Conservation (phyloP, 148 eudicot genomes). For the Nyssa sinensis region DNA sequence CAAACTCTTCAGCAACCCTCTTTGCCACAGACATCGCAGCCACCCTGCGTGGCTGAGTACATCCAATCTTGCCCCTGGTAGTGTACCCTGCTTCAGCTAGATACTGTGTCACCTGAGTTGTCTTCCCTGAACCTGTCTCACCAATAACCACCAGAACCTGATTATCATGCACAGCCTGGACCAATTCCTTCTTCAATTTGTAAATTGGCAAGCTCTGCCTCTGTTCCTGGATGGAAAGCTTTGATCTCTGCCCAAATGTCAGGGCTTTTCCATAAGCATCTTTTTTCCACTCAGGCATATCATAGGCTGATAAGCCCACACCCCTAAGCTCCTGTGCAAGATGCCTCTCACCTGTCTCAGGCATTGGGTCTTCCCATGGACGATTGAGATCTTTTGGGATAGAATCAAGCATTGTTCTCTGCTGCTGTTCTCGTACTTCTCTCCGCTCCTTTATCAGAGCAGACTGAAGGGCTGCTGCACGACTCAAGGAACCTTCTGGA, state of each 20-base stretch:
- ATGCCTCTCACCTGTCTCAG: conserved; percentile 92
- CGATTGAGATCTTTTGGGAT: conserved; percentile 95
- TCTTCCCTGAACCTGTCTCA: conserved; percentile 96
- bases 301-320: conserved; percentile 86
- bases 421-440: conserved; percentile 88
- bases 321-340: conserved; percentile 97
- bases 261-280: conserved; percentile 87
- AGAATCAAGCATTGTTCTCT: conserved; percentile 85
- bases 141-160: conserved; percentile 95
- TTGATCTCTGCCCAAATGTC: conserved; percentile 90
- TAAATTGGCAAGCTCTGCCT: conserved; percentile 89
- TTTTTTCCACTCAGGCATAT: conserved; percentile 99
- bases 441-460: conserved; percentile 88
- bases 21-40: conserved; percentile 98
- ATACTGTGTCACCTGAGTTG: conserved; percentile 95
- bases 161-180: conserved; percentile 80
- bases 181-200: conserved; percentile 77
- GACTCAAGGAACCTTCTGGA: conserved; percentile 91
- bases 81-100: conserved; percentile 96
- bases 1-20: conserved; percentile 96
- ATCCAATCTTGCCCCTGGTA: conserved; percentile 83
- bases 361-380: conserved; percentile 99
- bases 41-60: conserved; percentile 98
- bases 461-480: conserved; percentile 87
- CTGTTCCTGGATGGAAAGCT: conserved; percentile 86